These are phyloP conservation scores for Neurospora tetrasperma DNA, from an alignment of 495 filamentous ascomycete species.

Conservation along the genomic window DNA sequence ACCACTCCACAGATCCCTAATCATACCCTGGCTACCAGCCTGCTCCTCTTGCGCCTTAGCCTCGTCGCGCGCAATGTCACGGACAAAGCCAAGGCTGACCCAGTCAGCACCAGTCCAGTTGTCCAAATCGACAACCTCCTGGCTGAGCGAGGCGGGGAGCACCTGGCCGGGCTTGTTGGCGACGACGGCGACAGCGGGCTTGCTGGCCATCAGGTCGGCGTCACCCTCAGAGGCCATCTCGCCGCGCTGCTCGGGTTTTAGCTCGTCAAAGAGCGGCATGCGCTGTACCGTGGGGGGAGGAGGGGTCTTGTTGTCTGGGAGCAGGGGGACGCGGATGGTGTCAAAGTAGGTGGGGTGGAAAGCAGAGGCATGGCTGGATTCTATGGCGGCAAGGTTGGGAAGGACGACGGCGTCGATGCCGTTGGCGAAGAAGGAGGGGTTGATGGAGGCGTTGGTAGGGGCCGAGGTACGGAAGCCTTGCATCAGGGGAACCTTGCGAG, in stretches of 20 bases:
- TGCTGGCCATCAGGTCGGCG: constrained; percentile 15
- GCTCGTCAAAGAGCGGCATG: constrained; percentile 1
- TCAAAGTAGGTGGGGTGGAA: constrained; percentile 15
- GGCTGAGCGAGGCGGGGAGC: constrained; percentile 30
- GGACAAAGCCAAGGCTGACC: constrained; percentile 36
- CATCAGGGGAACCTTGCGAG: constrained; percentile 34
- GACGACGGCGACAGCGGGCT: constrained; percentile 30
- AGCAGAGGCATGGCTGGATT: background rate
- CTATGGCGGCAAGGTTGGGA: constrained; percentile 20
- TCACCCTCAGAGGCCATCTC: constrained; percentile 22
- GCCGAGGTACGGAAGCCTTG: constrained; percentile 39
- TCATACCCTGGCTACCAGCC: constrained; percentile 27
- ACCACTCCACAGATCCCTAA: constrained; percentile 36
- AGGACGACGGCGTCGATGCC: constrained; percentile 33
- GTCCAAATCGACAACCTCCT: constrained; percentile 13
- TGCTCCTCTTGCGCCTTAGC: constrained; percentile 7
- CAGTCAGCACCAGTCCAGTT: constrained; percentile 39
- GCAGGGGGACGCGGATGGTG: constrained; percentile 35
- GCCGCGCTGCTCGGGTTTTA: constrained; percentile 1
- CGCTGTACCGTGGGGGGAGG: constrained; percentile 5
- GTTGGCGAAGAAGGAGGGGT: constrained; percentile 4
- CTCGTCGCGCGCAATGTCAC: constrained; percentile 17
- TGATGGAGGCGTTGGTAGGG: constrained; percentile 15
- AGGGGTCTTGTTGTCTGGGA: constrained; percentile 31
- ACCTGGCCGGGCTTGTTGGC: constrained; percentile 35